Evolutionary conservation across 2,329 filamentous ascomycete species (phyloP), one percentile per base, ranked within the genome.

Genomic region (Thielaviopsis populi): DNA sequence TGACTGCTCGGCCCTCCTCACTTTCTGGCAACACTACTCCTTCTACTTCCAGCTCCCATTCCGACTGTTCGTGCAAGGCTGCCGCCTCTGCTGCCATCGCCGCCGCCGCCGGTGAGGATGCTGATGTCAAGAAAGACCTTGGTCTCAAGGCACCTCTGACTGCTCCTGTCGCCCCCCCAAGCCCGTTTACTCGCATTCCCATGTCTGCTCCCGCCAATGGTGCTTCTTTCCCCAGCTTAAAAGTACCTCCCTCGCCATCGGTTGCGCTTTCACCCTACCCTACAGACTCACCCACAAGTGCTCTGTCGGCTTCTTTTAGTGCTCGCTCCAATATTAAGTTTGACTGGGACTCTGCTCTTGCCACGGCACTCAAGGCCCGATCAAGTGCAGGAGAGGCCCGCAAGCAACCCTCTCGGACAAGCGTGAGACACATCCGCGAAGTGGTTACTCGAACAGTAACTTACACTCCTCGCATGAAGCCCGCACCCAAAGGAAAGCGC

Each of bases 381-480:
- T 56, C 50, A 30, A 85, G 83, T 69, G 79, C 82, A 66, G 62
- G 65, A 22, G 86, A 87, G 63, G 74, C 77, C 70, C 78, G 77
- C 72, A 77, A 79, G 69, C 80, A 79, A 67, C 46, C 58, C 8
- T 77, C 82, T 48, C 81, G 80, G 68, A 84, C 84, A 40, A 85
- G 79, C 69, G 78, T 85, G 64, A 82, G 85, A 66, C 81, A 87
- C 71, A 90, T 96, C 65, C 80, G 89, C 63, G 91, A 96, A 73
- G 90, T 96, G 3, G 88, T 96, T 62, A 96, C 91, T n/a, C 83
- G 91, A 69, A 96, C 91, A 17, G 89, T 96, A 66, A 96, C 89
- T 48, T 96, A 95, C 75, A 95, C 89, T 72, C 87, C 84, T 67
- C 80, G 86, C 68, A 89, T 97, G 77, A 88, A 91, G 68, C 89